Conservation (phyloP, 1,284 basidiomycete genomes). For the Malassezia psittaci region DNA sequence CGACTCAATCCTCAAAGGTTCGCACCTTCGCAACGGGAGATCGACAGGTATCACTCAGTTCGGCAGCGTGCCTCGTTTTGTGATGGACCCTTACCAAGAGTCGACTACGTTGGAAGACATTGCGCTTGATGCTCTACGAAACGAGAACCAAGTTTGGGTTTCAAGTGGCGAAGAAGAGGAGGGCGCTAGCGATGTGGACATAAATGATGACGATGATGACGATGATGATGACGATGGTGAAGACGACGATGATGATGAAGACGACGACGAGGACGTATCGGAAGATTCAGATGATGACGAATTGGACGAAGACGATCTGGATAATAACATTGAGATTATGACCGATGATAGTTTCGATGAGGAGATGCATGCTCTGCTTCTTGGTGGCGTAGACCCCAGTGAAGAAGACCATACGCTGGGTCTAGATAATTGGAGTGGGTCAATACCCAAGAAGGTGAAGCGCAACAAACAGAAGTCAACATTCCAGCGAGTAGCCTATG, state of each 20-base stretch:
- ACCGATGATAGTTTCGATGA: neutral
- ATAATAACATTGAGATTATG: neutral
- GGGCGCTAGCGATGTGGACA: neutral
- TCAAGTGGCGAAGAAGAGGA: conserved; percentile 20
- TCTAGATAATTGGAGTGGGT: neutral
- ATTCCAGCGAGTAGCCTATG: neutral
- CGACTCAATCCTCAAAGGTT: neutral
- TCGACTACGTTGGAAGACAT: conserved; percentile 11
- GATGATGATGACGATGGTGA: conserved; percentile 15
- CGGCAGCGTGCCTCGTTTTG: neutral
- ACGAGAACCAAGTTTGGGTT: conserved; percentile 5
- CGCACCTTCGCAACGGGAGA: too few relatives aligned
- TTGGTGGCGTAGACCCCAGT: neutral
- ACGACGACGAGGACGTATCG: conserved; percentile 17
- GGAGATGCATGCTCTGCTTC: neutral
- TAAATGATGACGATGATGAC: conserved; percentile 13
- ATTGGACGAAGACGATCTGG: neutral
- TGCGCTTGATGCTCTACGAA: conserved; percentile 11
- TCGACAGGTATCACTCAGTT: neutral
- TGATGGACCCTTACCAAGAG: conserved; percentile 3
- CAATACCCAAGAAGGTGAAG: neutral
- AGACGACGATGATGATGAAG: conserved; percentile 19
- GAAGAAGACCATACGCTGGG: neutral
- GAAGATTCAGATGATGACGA: conserved; percentile 18
- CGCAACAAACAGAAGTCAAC: neutral